Conservation (phyloP, 331 rosid species). For the Quercus tomentella region DNA sequence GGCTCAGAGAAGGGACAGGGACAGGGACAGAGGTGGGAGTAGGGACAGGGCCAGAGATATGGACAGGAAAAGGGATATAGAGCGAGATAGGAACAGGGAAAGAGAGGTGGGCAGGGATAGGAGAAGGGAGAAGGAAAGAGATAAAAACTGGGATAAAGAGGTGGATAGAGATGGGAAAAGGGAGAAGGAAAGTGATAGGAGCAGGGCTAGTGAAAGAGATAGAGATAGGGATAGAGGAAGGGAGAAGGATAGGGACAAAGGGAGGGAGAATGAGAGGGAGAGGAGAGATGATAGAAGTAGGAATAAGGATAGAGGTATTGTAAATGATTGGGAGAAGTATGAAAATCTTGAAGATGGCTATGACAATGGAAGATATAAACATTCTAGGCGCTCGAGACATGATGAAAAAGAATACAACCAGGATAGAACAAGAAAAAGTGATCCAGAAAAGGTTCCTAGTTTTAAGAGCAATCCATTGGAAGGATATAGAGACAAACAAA, state of each 20-base stretch:
- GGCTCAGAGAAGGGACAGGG: slow-evolving; percentile 41
- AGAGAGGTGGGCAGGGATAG: slow-evolving; percentile 30
- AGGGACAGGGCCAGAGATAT: slow-evolving; percentile 30
- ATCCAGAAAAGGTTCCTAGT: slow-evolving; percentile 20
- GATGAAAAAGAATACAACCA: slow-evolving; percentile 39
- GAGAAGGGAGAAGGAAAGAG: slow-evolving; percentile 47
- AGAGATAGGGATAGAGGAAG: slow-evolving; percentile 46
- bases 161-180: slow-evolving; percentile 41
- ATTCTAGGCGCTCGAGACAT: slow-evolving; percentile 43
- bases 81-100: slow-evolving; percentile 45
- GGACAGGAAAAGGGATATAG: slow-evolving; percentile 44
- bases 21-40: slow-evolving; percentile 40
- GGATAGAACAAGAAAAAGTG: slow-evolving; percentile 35
- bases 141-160: slow-evolving; percentile 35
- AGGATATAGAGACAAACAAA: slow-evolving; percentile 26
- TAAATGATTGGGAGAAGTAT: slow-evolving; percentile 33
- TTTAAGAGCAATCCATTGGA: slow-evolving; percentile 24
- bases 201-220: slow-evolving; percentile 30
- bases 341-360: slow-evolving; percentile 30
- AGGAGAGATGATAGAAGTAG: slow-evolving; percentile 37
- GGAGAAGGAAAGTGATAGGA: slow-evolving; percentile 51
- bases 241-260: slow-evolving; percentile 36
- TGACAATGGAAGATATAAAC: slow-evolving; percentile 34
- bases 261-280: slow-evolving; percentile 34
- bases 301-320: slow-evolving; percentile 25